Evolutionary conservation across 1,139 yeast genomes (phyloP).

Genomic region (Wickerhamomyces sp.): DNA sequence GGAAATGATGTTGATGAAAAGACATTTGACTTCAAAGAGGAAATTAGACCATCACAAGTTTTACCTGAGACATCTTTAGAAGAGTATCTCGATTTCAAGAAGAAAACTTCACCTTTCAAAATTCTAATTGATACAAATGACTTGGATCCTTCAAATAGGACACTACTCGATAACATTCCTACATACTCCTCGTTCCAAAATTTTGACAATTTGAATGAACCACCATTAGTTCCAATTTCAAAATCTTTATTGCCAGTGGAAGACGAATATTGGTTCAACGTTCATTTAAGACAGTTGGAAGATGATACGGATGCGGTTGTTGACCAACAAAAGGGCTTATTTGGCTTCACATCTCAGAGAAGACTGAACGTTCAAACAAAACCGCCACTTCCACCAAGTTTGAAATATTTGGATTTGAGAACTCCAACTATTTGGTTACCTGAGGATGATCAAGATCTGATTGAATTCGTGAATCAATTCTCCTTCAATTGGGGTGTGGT

Average conservation of each 20-base stretch:
- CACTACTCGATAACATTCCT: constrained; percentile 51
- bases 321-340: constrained; percentile 50
- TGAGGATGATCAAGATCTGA: constrained; percentile 78
- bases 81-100: constrained; percentile 18
- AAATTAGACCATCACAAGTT: constrained; percentile 22
- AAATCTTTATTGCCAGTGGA: constrained; percentile 58
- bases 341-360: constrained; percentile 55
- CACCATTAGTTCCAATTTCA: constrained; percentile 48
- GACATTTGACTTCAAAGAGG: constrained; percentile 29
- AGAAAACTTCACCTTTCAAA: constrained; percentile 46
- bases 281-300: constrained; percentile 46
- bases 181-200: constrained; percentile 39
- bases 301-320: constrained; percentile 33
- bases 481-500: constrained; percentile 92
- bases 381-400: constrained; percentile 87
- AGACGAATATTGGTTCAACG: constrained; percentile 59
- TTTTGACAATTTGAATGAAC: constrained; percentile 21
- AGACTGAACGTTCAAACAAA: constrained; percentile 52
- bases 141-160: constrained; percentile 48
- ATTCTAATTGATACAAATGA: constrained; percentile 46
- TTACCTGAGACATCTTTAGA: constrained; percentile 28
- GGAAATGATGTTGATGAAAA: constrained; percentile 10
- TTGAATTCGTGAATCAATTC: constrained; percentile 79
- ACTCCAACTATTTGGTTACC: constrained; percentile 97
- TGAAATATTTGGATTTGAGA: constrained; percentile 71